A percentile compares a stretch with the other conserved stretches of the same genome.
These are phyloP conservation scores for Tulasnella sp. DNA, from an alignment of 768 basidiomycete species.

Conservation along the genomic window DNA sequence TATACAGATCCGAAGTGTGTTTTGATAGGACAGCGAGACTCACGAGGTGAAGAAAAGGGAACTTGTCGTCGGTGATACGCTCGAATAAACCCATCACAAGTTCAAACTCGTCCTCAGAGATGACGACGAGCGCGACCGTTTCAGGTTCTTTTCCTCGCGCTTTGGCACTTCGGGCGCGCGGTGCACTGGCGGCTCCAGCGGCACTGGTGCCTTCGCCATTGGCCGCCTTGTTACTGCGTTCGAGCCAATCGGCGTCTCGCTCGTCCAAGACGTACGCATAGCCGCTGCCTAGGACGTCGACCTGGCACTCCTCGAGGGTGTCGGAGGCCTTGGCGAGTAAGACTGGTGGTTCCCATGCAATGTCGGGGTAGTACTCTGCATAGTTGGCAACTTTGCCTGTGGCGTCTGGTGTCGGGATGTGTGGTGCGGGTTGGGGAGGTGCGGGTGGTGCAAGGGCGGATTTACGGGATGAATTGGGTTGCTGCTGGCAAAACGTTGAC, in stretches of 20 bases:
- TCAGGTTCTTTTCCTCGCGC: conserved; percentile 80
- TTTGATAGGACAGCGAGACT: conserved; percentile 26
- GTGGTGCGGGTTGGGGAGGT: conserved; percentile 40
- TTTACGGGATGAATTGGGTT: conserved; percentile 22
- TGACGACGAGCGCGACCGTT: conserved; percentile 33
- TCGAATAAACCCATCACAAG: conserved; percentile 91
- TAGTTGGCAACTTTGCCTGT: conserved; percentile 70
- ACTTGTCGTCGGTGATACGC: conserved; percentile 77
- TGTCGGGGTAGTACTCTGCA: conserved; percentile 55
- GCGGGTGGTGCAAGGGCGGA: conserved; percentile 28
- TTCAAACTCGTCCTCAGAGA: conserved; percentile 89
- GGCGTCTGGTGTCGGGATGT: conserved; percentile 89
- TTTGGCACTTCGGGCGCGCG: conserved; percentile 52
- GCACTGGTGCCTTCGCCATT: conserved; percentile 73
- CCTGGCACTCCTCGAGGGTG: conserved; percentile 66
- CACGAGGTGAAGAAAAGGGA: conserved; percentile 82
- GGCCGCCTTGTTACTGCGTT: conserved; percentile 78
- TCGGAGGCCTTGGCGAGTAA: conserved; percentile 72
- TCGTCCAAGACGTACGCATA: conserved; percentile 94
- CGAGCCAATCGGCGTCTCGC: conserved; percentile 88
- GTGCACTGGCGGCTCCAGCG: conserved; percentile 40
- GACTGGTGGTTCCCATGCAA: conserved; percentile 61
- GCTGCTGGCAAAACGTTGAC: conserved; percentile 25
- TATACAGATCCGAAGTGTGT: background rate
- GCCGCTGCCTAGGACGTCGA: conserved; percentile 51